Percentiles rank a stretch among this genome's conserved stretches.
These are phyloP conservation scores for Phytophthora hibernalis DNA, from an alignment of 352 stramenopile species.

Conservation along the genomic window DNA sequence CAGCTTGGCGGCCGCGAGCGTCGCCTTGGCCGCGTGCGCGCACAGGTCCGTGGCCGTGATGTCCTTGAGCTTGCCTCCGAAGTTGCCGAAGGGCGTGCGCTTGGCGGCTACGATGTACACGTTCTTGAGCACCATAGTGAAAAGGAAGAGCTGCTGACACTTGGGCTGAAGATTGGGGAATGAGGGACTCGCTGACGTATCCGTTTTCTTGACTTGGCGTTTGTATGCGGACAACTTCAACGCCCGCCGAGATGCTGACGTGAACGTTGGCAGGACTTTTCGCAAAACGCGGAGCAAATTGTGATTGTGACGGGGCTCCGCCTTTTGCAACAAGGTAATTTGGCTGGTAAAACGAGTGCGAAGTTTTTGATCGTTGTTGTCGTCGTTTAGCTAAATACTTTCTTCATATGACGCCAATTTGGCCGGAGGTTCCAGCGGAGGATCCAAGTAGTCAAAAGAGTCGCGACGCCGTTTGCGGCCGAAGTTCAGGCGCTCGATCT, in stretches of 20 bases:
- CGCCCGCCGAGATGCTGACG: slow-evolving; percentile 25
- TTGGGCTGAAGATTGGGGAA: slow-evolving; percentile 24
- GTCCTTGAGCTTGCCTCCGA: slow-evolving; percentile 94
- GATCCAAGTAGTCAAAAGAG: slow-evolving; percentile 81
- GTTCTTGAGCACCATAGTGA: slow-evolving; percentile 68
- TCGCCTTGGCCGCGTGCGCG: slow-evolving; percentile 87
- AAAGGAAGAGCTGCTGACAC: not conserved
- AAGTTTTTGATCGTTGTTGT: slow-evolving; percentile 42
- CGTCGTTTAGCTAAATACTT: slow-evolving; percentile 81
- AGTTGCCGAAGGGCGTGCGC: slow-evolving; percentile 95
- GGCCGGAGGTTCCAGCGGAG: slow-evolving; percentile 55
- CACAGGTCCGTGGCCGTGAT: slow-evolving; percentile 93
- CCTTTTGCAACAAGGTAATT: too few relatives aligned
- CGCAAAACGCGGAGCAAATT: too few relatives aligned
- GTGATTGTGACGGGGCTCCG: too few relatives aligned
- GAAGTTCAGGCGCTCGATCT: slow-evolving; percentile 82
- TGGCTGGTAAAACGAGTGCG: too few relatives aligned
- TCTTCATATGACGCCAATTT: slow-evolving; percentile 86
- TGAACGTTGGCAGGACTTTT: slow-evolving; percentile 8
- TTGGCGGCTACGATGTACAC: slow-evolving; percentile 97
- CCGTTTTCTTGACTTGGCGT: too few relatives aligned
- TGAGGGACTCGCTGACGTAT: slow-evolving; percentile 17
- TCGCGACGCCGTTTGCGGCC: slow-evolving; percentile 76
- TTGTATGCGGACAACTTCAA: too few relatives aligned
- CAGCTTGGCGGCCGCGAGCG: slow-evolving; percentile 76